phyloP scores from a whole-genome alignment of 805 yeast genomes.

The Ogataea degrootiae region DNA sequence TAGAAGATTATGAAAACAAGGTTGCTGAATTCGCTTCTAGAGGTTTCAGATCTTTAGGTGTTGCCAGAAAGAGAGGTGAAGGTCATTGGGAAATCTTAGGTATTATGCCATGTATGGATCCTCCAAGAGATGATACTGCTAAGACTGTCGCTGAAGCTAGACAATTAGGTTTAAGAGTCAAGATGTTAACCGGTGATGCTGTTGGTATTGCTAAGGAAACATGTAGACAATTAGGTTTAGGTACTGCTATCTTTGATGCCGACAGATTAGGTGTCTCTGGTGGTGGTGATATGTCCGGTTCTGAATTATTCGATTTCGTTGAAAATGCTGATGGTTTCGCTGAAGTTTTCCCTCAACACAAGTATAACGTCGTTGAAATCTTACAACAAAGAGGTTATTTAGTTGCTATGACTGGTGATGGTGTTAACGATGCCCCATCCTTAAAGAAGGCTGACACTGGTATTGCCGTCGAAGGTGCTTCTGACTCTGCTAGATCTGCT shows the following conservation, averaged over 20 bases:
- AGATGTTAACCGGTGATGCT: slow-evolving; percentile 99
- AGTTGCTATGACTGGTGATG: slow-evolving; percentile 99
- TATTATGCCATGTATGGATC: slow-evolving; percentile 98
- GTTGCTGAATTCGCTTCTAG: slow-evolving; percentile 97
- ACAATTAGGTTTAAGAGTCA: slow-evolving; percentile 86
- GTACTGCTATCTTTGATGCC: slow-evolving; percentile 94
- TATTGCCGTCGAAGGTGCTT: slow-evolving; percentile 98
- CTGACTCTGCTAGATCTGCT: slow-evolving; percentile 96
- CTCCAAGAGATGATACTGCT: slow-evolving; percentile 98
- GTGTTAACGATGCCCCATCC: slow-evolving; percentile 98
- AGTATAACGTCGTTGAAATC: slow-evolving; percentile 92
- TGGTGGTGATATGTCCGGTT: slow-evolving; percentile 91
- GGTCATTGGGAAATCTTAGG: slow-evolving; percentile 98
- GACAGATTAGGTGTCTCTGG: slow-evolving; percentile 95
- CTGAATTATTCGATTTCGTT: slow-evolving; percentile 92
- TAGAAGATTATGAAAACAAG: slow-evolving; percentile 92
- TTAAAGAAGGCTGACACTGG: slow-evolving; percentile 94
- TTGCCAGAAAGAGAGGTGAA: slow-evolving; percentile 97
- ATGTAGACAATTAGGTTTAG: slow-evolving; percentile 95
- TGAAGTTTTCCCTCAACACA: slow-evolving; percentile 97
- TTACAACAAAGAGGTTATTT: slow-evolving; percentile 93
- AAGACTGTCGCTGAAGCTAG: slow-evolving; percentile 90
- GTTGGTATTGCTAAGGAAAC: slow-evolving; percentile 99
- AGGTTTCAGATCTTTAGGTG: slow-evolving; percentile 98
- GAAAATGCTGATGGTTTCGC: slow-evolving; percentile 97